Evolutionary conservation across 73 alveolate genomes (phyloP).

Genomic region (Effrenium voratum): DNA sequence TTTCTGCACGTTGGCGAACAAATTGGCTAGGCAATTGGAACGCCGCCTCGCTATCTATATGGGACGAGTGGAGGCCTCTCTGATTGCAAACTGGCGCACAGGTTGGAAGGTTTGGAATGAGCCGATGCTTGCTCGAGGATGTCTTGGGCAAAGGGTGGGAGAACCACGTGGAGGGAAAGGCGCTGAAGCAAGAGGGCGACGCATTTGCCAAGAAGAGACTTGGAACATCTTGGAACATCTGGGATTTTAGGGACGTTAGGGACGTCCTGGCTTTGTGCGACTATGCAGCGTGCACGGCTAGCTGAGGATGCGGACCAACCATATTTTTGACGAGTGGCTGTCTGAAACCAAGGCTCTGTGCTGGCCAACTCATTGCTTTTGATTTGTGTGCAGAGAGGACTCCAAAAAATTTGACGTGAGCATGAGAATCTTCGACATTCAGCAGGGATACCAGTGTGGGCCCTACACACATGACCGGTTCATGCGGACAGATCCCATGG

Average conservation of each 20-base stretch:
- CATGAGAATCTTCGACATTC: conserved; percentile 95
- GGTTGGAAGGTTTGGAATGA: too few relatives aligned
- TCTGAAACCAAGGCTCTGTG: conserved; percentile 95
- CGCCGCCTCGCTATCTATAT: conserved; percentile 84
- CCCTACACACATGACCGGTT: too few relatives aligned
- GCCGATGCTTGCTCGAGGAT: too few relatives aligned
- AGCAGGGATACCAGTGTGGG: conserved; percentile 93
- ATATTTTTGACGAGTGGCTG: conserved; percentile 95
- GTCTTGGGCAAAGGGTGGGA: conserved; percentile 99
- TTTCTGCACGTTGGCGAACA: too few relatives aligned
- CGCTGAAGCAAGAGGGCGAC: conserved; percentile 97
- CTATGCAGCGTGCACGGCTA: too few relatives aligned
- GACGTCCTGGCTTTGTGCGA: too few relatives aligned
- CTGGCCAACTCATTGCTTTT: too few relatives aligned
- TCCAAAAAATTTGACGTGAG: conserved; percentile 93
- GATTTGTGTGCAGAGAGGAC: too few relatives aligned
- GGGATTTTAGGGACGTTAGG: too few relatives aligned
- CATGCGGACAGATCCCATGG: too few relatives aligned
- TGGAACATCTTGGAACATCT: too few relatives aligned
- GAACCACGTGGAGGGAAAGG: conserved; percentile 97
- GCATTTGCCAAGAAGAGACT: conserved; percentile 96
- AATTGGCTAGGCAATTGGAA: conserved; percentile 95
- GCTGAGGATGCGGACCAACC: conserved; percentile 92
- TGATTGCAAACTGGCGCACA: too few relatives aligned
- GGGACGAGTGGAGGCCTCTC: conserved; percentile 89